Evolutionary conservation across 352 stramenopile species (phyloP).

Genomic region (Phytophthora citricola): DNA sequence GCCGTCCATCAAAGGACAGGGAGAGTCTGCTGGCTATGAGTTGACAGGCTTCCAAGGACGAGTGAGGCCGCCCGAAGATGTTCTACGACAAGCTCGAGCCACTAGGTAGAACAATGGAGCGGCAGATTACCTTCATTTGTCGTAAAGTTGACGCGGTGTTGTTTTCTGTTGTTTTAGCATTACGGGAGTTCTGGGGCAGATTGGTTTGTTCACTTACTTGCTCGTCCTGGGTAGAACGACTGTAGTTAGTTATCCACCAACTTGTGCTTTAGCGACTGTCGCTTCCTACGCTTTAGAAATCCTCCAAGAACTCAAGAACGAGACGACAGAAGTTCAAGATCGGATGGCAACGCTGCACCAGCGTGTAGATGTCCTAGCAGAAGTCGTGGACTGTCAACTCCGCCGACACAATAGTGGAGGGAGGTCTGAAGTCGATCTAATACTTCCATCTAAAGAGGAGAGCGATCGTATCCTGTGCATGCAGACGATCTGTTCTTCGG

Average conservation of each 20-base stretch:
- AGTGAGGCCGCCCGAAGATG: slow-evolving; percentile 42
- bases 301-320: slow-evolving; percentile 54
- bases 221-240: background rate
- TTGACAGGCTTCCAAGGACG: slow-evolving; percentile 12
- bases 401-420: background rate
- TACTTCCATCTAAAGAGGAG: slow-evolving; percentile 28
- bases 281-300: slow-evolving; percentile 60
- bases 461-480: slow-evolving; percentile 30
- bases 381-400: slow-evolving; percentile 34
- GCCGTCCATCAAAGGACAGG: slow-evolving; percentile 19
- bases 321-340: slow-evolving; percentile 37
- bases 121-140: background rate
- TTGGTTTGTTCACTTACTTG: slow-evolving; percentile 36
- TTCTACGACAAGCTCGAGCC: slow-evolving; percentile 55
- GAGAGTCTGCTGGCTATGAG: slow-evolving; percentile 14
- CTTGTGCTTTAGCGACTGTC: slow-evolving; percentile 41
- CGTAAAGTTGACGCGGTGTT: background rate
- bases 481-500: slow-evolving; percentile 32
- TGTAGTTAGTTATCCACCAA: background rate
- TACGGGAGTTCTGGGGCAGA: slow-evolving; percentile 55
- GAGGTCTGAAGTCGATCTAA: slow-evolving; percentile 3
- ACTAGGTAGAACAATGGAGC: slow-evolving; percentile 24
- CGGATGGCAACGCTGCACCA: slow-evolving; percentile 38
- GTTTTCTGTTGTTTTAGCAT: slow-evolving; percentile 33
- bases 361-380: slow-evolving; percentile 40